These are phyloP conservation scores for Skeletonema grethae DNA, from an alignment of 108 stramenopile species.

Conservation along the genomic window DNA sequence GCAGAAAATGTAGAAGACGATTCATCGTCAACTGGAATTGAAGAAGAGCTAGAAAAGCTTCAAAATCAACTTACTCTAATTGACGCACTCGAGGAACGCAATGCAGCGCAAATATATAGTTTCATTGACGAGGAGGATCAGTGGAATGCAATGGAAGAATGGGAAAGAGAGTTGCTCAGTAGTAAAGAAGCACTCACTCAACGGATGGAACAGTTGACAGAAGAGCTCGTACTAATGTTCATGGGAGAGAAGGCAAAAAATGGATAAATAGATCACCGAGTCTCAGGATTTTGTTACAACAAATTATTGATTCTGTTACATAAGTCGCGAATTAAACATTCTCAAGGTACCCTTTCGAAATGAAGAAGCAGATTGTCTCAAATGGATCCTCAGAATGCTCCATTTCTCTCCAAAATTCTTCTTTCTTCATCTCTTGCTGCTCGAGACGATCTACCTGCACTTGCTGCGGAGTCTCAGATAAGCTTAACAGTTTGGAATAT, in stretches of 20 bases:
- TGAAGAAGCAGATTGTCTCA: slow-evolving; percentile 71
- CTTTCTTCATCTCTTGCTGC: slow-evolving; percentile 41
- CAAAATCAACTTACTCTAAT: slow-evolving; percentile 39
- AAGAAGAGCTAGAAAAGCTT: slow-evolving; percentile 28
- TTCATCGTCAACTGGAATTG: slow-evolving; percentile 15
- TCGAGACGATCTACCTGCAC: slow-evolving; percentile 1
- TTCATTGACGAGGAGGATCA: slow-evolving; percentile 61
- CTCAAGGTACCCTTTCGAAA: slow-evolving; percentile 61
- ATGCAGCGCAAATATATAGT: slow-evolving; percentile 54
- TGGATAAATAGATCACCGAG: slow-evolving; percentile 7
- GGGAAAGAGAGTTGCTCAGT: slow-evolving; percentile 39
- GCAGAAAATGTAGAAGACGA: slow-evolving; percentile 9
- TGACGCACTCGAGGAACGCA: slow-evolving; percentile 45
- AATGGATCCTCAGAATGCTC: slow-evolving; percentile 74
- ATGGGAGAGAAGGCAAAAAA: slow-evolving; percentile 43
- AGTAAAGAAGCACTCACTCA: slow-evolving; percentile 29
- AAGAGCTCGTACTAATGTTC: slow-evolving; percentile 35
- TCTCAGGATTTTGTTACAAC: slow-evolving; percentile 4
- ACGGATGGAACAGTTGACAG: slow-evolving; percentile 29
- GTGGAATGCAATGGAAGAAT: slow-evolving; percentile 56
- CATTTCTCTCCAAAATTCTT: slow-evolving; percentile 89
- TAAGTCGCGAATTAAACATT: slow-evolving; percentile 7
- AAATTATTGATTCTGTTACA: neutral
- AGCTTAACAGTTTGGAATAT: slow-evolving; percentile 58
- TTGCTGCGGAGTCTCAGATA: slow-evolving; percentile 12